Percentiles rank a stretch among this genome's conserved stretches.
Evolutionary conservation across 2,329 filamentous ascomycete species (phyloP).

Genomic region (Pseudogymnoascus sp.): DNA sequence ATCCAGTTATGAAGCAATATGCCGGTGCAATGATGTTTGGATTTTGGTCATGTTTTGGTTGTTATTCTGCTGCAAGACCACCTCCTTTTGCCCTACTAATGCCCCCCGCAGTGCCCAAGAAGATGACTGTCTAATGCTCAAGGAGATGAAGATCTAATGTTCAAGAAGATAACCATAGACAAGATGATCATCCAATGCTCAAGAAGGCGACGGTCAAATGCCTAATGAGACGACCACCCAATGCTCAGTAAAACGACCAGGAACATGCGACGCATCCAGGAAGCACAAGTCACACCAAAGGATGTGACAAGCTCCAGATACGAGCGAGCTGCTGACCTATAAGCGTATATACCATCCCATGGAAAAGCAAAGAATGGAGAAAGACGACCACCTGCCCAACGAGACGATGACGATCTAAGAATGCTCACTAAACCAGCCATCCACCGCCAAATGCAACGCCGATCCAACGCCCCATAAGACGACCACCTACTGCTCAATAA

Average conservation of each 20-base stretch:
- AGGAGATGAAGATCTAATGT: background rate
- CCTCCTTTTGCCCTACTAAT: background rate
- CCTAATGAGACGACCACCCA: background rate
- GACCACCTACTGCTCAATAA: background rate
- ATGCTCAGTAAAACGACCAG: slow-evolving; percentile 1
- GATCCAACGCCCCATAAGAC: background rate
- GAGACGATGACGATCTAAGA: background rate
- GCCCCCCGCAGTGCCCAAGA: background rate
- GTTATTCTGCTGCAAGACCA: background rate
- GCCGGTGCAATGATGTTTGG: background rate
- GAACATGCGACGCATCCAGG: too few species aligned
- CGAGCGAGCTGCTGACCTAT: too few species aligned
- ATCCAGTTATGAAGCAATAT: background rate
- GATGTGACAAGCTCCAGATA: too few species aligned
- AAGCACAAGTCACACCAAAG: too few species aligned
- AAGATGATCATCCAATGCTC: background rate
- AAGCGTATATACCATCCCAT: too few species aligned
- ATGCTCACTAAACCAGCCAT: background rate
- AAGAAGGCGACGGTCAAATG: background rate
- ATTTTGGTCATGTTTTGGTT: background rate
- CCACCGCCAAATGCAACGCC: background rate
- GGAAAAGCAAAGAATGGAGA: too few species aligned
- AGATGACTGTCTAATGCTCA: background rate
- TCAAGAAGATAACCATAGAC: background rate
- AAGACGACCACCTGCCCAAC: background rate